Conservation (phyloP, 2,329 filamentous ascomycete genomes). For the Colletotrichum kahawae region DNA sequence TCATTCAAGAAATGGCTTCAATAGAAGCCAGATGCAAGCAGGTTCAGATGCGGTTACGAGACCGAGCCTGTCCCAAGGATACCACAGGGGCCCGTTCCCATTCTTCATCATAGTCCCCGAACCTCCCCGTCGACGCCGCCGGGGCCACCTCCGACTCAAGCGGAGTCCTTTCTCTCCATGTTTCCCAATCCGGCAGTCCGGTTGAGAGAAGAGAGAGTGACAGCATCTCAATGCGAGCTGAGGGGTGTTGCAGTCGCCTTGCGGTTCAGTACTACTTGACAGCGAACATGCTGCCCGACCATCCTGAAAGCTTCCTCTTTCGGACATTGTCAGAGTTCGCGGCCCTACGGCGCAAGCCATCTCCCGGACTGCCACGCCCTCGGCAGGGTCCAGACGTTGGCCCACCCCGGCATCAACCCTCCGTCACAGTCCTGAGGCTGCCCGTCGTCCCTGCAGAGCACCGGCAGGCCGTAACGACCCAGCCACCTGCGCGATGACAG, state of each 20-base stretch:
- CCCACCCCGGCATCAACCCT: neutral
- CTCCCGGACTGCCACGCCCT: conserved; percentile 9
- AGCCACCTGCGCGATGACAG: conserved; percentile 15
- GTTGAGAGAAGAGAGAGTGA: neutral
- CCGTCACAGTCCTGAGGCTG: neutral
- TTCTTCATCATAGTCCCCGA: neutral
- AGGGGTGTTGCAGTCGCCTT: neutral
- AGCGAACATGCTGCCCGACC: neutral
- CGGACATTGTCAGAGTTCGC: neutral
- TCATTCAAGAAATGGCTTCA: neutral
- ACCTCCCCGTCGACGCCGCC: conserved; percentile 1
- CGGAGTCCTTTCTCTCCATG: neutral
- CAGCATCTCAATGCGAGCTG: neutral
- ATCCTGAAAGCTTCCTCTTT: neutral
- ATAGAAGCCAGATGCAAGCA: neutral
- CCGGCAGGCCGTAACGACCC: neutral
- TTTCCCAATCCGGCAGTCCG: conserved; percentile 10
- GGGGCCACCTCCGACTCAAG: conserved; percentile 4
- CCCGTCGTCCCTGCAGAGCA: neutral
- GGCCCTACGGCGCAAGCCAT: neutral
- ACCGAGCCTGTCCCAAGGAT: neutral
- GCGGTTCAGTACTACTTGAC: neutral
- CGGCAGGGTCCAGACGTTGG: neutral
- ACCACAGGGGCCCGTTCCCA: neutral
- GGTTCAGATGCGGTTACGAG: neutral